Evolutionary conservation across 768 basidiomycete species (phyloP).

Genomic region (Auricularia sp.): DNA sequence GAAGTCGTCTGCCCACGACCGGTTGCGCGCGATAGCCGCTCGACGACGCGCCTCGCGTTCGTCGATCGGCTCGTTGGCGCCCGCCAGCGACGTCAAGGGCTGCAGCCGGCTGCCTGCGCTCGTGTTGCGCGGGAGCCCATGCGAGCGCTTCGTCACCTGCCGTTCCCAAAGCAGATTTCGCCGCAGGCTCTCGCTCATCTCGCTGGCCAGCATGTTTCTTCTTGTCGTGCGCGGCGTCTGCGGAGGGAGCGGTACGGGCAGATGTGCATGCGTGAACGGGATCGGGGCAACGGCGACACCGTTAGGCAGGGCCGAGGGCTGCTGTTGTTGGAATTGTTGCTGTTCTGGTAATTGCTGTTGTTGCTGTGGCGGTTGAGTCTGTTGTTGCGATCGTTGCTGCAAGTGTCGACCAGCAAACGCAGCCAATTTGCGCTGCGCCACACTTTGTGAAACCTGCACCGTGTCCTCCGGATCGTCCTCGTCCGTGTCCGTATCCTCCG

Average conservation of each 20-base stretch:
- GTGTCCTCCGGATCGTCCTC: constrained; percentile 14
- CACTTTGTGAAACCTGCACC: constrained; percentile 11
- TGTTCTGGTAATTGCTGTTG: not conserved
- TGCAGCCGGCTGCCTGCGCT: not conserved
- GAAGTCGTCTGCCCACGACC: not conserved
- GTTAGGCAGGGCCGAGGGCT: not conserved
- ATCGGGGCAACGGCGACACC: constrained; percentile 39
- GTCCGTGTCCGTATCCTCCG: constrained; percentile 14
- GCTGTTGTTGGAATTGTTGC: not conserved
- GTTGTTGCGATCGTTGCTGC: constrained; percentile 1
- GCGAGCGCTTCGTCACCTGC: constrained; percentile 5
- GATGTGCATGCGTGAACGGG: constrained; percentile 61
- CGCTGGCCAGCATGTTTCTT: constrained; percentile 71
- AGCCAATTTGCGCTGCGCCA: constrained; percentile 15
- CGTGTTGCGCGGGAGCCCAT: not conserved
- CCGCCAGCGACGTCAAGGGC: not conserved
- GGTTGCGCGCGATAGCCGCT: not conserved
- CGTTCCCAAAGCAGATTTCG: constrained; percentile 69
- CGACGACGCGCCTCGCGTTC: not conserved
- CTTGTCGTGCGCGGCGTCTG: constrained; percentile 82
- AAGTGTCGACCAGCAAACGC: constrained; percentile 7
- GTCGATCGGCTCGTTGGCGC: not conserved
- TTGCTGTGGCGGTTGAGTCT: not conserved
- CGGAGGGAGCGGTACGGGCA: constrained; percentile 53
- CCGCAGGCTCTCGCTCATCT: constrained; percentile 76